These are phyloP conservation scores for Botryosphaeria dothidea DNA, from an alignment of 2,329 filamentous ascomycete genomes.

Conservation along the genomic window DNA sequence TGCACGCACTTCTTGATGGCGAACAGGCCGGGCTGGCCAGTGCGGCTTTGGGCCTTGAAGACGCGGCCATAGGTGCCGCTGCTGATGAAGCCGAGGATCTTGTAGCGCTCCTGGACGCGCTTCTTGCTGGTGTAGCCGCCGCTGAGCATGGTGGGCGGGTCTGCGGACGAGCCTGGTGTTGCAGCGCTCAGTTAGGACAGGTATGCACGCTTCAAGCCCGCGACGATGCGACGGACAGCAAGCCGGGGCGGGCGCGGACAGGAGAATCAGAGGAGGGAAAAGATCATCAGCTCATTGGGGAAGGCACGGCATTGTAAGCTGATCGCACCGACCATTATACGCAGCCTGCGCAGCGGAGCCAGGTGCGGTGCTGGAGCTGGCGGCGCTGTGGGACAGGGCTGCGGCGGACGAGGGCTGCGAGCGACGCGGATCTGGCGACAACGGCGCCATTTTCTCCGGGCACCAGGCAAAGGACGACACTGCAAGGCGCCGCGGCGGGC, in stretches of 20 bases:
- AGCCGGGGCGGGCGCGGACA: neutral
- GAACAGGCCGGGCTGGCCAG: constrained; percentile 77
- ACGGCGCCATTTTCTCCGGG: neutral
- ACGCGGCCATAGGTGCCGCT: constrained; percentile 97
- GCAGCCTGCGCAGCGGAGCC: constrained; percentile 40
- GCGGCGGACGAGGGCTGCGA: constrained; percentile 27
- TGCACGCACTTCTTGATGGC: constrained; percentile 87
- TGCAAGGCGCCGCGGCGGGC: neutral
- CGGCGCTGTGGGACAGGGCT: constrained; percentile 20
- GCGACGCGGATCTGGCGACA: constrained; percentile 3
- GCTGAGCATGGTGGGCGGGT: constrained; percentile 40
- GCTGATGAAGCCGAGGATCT: constrained; percentile 96
- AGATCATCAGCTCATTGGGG: neutral
- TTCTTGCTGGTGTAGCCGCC: constrained; percentile 69
- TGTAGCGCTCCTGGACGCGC: constrained; percentile 88
- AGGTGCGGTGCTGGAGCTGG: neutral
- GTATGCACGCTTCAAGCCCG: neutral
- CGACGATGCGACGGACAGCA: constrained; percentile 8
- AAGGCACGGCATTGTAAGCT: constrained; percentile 20
- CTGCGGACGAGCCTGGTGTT: constrained; percentile 4
- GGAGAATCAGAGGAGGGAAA: neutral
- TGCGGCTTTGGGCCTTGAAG: constrained; percentile 85
- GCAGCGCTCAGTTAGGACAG: constrained; percentile 5
- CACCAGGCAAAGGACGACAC: neutral
- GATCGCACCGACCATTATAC: constrained; percentile 39